phyloP scores from a whole-genome alignment of 2,329 filamentous ascomycete genomes.

The Epichloe sp. region DNA sequence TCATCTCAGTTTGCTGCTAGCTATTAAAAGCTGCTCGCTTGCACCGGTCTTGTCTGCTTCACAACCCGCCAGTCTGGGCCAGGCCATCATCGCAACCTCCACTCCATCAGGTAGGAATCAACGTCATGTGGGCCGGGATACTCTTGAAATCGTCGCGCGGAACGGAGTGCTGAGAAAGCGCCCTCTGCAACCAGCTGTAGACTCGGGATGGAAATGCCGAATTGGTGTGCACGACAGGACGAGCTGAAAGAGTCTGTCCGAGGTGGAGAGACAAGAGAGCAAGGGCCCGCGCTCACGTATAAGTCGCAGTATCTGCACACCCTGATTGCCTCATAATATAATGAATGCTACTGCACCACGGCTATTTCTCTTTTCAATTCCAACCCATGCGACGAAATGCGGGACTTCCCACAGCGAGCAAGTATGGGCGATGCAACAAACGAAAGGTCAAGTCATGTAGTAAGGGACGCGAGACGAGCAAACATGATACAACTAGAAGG shows the following conservation, averaged over 20 bases:
- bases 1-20: not conserved
- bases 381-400: not conserved
- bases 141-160: not conserved
- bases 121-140: not conserved
- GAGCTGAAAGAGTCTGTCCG: not conserved
- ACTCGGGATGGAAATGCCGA: slow-evolving; percentile 1
- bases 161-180: not conserved
- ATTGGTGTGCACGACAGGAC: slow-evolving; percentile 3
- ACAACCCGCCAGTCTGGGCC: not conserved
- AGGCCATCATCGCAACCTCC: not conserved
- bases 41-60: not conserved
- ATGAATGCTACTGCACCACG: not conserved
- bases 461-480: not conserved
- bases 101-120: too few relatives aligned
- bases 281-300: not conserved
- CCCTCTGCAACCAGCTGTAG: not conserved
- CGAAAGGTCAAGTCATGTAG: not conserved
- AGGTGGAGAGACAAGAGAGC: not conserved
- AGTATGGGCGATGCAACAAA: not conserved
- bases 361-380: not conserved
- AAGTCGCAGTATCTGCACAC: not conserved
- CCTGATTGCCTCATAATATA: not conserved
- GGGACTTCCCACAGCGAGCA: not conserved
- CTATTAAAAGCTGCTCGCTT: not conserved
- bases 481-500: not conserved